Evolutionary conservation across 225 moss, liverwort and hornwort species (phyloP).

Genomic region (Climacium dendroides): DNA sequence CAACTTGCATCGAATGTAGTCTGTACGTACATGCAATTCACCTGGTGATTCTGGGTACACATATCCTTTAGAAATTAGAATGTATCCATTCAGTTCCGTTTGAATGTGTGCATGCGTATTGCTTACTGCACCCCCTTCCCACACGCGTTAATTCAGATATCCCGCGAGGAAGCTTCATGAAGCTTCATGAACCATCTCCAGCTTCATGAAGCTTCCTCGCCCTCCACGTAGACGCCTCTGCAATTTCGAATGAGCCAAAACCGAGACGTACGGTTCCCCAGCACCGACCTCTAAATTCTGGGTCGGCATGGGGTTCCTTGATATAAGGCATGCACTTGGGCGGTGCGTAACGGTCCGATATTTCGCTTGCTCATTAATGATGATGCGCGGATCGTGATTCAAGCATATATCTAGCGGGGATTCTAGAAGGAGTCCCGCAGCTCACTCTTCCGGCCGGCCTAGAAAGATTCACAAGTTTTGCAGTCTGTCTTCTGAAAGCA

Average conservation of each 20-base stretch:
- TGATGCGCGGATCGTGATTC: too few species aligned
- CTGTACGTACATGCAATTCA: background rate
- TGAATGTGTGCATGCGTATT: background rate
- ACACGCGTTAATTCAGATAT: too few species aligned
- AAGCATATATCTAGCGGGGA: too few species aligned
- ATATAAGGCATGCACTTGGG: background rate
- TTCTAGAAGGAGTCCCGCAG: background rate
- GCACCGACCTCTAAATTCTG: too few species aligned
- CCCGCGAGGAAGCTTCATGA: too few species aligned
- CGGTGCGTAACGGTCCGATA: background rate
- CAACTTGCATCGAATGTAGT: background rate
- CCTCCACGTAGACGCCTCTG: background rate
- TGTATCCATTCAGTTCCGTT: too few species aligned
- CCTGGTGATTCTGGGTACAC: too few species aligned
- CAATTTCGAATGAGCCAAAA: background rate
- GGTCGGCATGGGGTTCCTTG: background rate
- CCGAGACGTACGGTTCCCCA: background rate
- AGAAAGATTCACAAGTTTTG: background rate
- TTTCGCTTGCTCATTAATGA: background rate
- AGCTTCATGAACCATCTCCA: too few species aligned
- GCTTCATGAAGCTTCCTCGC: background rate
- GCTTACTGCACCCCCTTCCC: background rate
- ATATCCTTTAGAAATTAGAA: too few species aligned
- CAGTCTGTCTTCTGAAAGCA: too few species aligned
- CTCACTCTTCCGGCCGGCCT: background rate